Base-by-base conservation (phyloP, 805 yeast genomes). In the Ogataea pignaliae region DNA sequence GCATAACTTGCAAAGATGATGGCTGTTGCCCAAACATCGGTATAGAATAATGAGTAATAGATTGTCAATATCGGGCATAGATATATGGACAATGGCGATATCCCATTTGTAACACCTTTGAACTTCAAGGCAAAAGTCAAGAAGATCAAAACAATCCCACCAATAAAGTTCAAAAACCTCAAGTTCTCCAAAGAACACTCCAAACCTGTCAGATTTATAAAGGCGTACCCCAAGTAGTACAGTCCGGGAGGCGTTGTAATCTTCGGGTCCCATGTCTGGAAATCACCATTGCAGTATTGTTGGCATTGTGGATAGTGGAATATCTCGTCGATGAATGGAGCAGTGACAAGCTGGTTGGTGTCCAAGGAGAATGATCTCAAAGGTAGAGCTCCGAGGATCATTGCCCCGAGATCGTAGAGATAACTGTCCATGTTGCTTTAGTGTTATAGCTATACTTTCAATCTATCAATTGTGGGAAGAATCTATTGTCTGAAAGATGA, bases 191-290 rank as follows among this genome's bases (percentile, higher is more conserved):
- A 48, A 3, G 63, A 61, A 47, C 70, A 66, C 1, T 59, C 65
- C 17, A 48, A 36, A 5, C 45, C 51, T 2, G 54, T 41, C 3
- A 72, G 40, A 31, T 64, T 64, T 9, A 68, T 37, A 48, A 71
- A 75, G 3, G 52, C 48, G 29, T 64, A 63, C 5, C 78, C 79
- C 10, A 78, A 50, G 6, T 63, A 44, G 59, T 93, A 91, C 14
- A 91, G 68, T 0, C 98, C 99, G 1, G 98, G 98, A 1, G 99
- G 99, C 0, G 99, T 93, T 2, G 99, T 91, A 59, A 93, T 88
- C 59, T 91, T 90, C 11, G 81, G 73, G 61, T 93, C 88, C 96
- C 96, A 89, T 1, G 67, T 55, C n/a, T 50, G 42, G 66, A 81
- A 88, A 41, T 79, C 68, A 11, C 83, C 84, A 1, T 60, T 52